phyloP scores from a whole-genome alignment of 2,329 filamentous ascomycete genomes.

The Aspergillus transmontanensis region DNA sequence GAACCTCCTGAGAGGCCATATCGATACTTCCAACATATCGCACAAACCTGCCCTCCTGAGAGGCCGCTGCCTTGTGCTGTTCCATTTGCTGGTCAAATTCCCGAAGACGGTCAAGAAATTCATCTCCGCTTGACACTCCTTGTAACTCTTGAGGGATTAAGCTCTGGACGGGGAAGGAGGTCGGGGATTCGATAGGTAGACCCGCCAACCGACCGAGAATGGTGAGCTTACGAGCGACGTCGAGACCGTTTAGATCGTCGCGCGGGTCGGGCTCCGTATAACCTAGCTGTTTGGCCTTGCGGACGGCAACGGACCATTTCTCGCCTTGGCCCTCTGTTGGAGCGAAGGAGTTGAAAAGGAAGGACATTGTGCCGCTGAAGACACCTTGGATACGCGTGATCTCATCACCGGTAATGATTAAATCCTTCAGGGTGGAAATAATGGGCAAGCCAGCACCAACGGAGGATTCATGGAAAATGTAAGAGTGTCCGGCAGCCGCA shows the following conservation, averaged over 20 bases:
- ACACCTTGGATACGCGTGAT: neutral
- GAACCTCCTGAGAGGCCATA: neutral
- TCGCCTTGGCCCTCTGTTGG: neutral
- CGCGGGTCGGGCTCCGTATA: neutral
- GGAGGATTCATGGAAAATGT: neutral
- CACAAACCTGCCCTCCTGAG: neutral
- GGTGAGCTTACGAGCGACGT: neutral
- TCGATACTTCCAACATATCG: neutral
- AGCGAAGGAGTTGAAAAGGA: neutral
- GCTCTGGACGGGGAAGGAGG: neutral
- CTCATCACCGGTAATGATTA: neutral
- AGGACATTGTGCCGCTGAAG: neutral
- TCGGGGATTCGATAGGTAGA: neutral
- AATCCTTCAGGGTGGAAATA: neutral
- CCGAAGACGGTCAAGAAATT: neutral
- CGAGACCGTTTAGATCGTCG: neutral
- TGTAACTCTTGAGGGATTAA: neutral
- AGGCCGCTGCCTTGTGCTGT: neutral
- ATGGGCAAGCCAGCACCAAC: neutral
- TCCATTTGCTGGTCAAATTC: neutral
- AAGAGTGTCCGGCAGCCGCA: neutral
- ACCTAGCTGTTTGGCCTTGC: neutral
- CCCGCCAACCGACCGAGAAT: neutral
- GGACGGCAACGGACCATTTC: neutral
- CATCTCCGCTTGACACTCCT: neutral